phyloP scores from a whole-genome alignment of 306 rosid genomes.

The Lathyrus oleraceus region DNA sequence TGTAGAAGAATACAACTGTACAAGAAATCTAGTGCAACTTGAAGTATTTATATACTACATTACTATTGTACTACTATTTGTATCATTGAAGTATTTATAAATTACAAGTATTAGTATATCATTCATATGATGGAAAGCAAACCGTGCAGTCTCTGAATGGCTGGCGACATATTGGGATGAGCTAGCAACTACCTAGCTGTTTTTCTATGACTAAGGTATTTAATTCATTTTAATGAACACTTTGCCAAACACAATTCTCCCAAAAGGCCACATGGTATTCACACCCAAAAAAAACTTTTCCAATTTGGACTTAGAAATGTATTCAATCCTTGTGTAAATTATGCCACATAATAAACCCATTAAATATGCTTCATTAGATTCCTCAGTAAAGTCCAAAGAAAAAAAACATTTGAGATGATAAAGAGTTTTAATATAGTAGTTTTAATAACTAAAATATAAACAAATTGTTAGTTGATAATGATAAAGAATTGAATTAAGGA shows the following conservation, averaged over 20 bases:
- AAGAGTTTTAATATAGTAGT: too few relatives aligned
- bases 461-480: too few relatives aligned
- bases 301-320: not conserved
- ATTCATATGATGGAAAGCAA: constrained; percentile 23
- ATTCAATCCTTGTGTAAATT: not conserved
- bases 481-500: too few relatives aligned
- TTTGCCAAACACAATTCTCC: constrained; percentile 8
- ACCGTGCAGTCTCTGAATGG: constrained; percentile 33
- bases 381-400: not conserved
- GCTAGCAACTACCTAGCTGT: constrained; percentile 47
- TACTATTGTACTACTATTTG: too few relatives aligned
- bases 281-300: not conserved
- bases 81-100: constrained; percentile 27
- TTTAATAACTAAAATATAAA: too few relatives aligned
- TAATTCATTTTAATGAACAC: constrained; percentile 27
- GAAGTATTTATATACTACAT: constrained; percentile 9
- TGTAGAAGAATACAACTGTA: constrained; percentile 17
- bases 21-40: constrained; percentile 35
- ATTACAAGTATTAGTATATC: not conserved
- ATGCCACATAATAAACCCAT: not conserved
- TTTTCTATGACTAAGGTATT: constrained; percentile 21
- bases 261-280: not conserved
- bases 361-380: not conserved
- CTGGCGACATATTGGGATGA: constrained; percentile 45
- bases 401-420: too few relatives aligned